phyloP scores from a whole-genome alignment of 73 alveolate genomes.

The Paramecium biaurelia region DNA sequence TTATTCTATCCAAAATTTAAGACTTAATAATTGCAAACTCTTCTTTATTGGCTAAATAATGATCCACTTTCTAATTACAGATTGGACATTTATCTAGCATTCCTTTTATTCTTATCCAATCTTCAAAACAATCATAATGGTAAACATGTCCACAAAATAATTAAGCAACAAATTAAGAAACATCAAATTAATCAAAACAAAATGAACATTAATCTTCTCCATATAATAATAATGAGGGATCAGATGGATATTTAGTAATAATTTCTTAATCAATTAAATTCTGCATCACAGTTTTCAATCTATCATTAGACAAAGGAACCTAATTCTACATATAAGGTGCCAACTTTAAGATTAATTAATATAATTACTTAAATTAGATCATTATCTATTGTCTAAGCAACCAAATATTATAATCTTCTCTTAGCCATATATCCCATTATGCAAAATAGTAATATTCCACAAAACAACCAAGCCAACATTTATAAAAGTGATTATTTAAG shows the following conservation, averaged over 20 bases:
- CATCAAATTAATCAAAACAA: slow-evolving; percentile 22
- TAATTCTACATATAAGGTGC: background rate
- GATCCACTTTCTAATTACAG: slow-evolving; percentile 23
- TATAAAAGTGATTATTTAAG: background rate
- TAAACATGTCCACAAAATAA: slow-evolving; percentile 45
- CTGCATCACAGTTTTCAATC: background rate
- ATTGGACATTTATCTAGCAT: slow-evolving; percentile 16
- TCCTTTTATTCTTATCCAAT: slow-evolving; percentile 17
- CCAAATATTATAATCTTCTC: slow-evolving; percentile 15
- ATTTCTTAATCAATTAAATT: background rate
- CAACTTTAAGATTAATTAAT: background rate
- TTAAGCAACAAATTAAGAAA: background rate
- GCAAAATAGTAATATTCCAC: background rate
- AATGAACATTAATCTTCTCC: slow-evolving; percentile 7
- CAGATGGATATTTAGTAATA: slow-evolving; percentile 33
- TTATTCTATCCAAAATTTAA: background rate
- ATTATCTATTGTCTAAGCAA: background rate
- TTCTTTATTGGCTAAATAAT: slow-evolving; percentile 10
- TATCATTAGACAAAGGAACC: background rate
- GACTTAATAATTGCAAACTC: background rate
- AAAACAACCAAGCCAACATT: background rate
- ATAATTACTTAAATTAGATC: background rate
- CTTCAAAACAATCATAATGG: slow-evolving; percentile 33
- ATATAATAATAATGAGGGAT: background rate
- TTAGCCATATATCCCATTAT: background rate